A percentile compares a stretch with the other conserved stretches of the same genome.
phyloP scores from a whole-genome alignment of 129 eudicot genomes.

The Pittosporum tobira region DNA sequence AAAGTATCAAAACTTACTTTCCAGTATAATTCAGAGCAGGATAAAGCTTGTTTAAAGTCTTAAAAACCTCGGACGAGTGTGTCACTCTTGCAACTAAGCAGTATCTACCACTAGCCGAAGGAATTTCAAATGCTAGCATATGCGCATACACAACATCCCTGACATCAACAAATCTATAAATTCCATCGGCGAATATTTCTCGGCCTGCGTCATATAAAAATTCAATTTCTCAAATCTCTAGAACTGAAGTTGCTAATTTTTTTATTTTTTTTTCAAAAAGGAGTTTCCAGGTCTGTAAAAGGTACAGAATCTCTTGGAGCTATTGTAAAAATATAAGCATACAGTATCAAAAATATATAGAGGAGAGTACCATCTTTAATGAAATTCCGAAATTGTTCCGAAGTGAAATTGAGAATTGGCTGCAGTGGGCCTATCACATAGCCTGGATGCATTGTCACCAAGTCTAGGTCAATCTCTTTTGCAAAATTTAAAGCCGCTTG shows the following conservation, averaged over 20 bases:
- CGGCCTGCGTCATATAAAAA: no score
- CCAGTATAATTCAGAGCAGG: constrained; percentile 27
- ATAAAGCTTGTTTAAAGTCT: constrained; percentile 28
- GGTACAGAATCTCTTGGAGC: no score
- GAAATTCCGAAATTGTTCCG: constrained; percentile 20
- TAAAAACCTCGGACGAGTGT: constrained; percentile 16
- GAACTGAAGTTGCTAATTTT: no score
- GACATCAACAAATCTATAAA: constrained; percentile 35
- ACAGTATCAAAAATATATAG: background rate
- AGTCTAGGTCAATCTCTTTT: constrained; percentile 34
- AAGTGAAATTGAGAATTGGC: constrained; percentile 29
- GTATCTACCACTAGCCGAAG: constrained; percentile 43
- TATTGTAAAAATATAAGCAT: constrained; percentile 1
- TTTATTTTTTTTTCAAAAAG: no score
- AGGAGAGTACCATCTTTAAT: constrained; percentile 20
- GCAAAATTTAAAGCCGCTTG: constrained; percentile 42
- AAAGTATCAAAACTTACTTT: constrained; percentile 17
- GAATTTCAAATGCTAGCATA: constrained; percentile 40
- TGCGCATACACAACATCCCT: constrained; percentile 49
- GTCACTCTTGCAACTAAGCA: constrained; percentile 24
- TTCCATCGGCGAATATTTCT: constrained; percentile 12
- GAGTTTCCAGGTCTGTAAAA: no score
- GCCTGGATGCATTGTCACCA: constrained; percentile 46
- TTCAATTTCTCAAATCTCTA: no score
- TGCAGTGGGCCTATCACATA: constrained; percentile 48